Evolutionary conservation across 2,329 filamentous ascomycete genomes (phyloP), one percentile per base, ranked within the genome.

Genomic region (Dichotomopilus funicola): DNA sequence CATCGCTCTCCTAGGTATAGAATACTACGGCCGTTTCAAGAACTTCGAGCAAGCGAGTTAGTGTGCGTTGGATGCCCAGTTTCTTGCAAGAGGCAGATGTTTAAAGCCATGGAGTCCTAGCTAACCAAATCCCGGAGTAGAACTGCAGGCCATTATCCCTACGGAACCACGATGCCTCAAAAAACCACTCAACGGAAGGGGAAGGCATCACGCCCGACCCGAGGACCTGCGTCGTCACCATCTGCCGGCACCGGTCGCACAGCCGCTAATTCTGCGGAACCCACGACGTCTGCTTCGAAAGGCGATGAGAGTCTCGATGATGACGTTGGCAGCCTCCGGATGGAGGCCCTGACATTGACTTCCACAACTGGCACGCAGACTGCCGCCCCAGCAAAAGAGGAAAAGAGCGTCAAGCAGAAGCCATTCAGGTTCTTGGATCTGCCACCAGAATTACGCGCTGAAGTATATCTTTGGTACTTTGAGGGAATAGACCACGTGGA

Each of bases 391-490:
- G 19, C 57, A 41, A 42, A 50, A 19, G 56, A 59, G 37, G 9
- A 49, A 13, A 59, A 59, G 40, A 19, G 53, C 40, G 36, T 58
- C 70, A 35, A 27, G 19, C 64, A 66, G 31, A 73, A 70, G 45
- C 76, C 80, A 0, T 89, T 89, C 54, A 79, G 73, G 6, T 87
- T 91, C 67, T 76, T 90, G 56, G 73, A 79, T 35, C 73, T 91
- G 1, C 87, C 88, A 0, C 77, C 81, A 0, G 88, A 91, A 66
- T 69, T 91, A 35, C 83, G 88, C 6, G 73, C 86, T 57, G 81
- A 82, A 63, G 79, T 91, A 10, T 91, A 90, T 67, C 77, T 75
- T 41, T 75, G 83, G 61, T 77, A 84, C 60, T 86, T 89, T 59
- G 69, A 75, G 49, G 74, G 77, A 13, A 68, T 70, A 33, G 77